Conservation (phyloP, 495 filamentous ascomycete genomes). For the Aspergillus saccharolyticus region DNA sequence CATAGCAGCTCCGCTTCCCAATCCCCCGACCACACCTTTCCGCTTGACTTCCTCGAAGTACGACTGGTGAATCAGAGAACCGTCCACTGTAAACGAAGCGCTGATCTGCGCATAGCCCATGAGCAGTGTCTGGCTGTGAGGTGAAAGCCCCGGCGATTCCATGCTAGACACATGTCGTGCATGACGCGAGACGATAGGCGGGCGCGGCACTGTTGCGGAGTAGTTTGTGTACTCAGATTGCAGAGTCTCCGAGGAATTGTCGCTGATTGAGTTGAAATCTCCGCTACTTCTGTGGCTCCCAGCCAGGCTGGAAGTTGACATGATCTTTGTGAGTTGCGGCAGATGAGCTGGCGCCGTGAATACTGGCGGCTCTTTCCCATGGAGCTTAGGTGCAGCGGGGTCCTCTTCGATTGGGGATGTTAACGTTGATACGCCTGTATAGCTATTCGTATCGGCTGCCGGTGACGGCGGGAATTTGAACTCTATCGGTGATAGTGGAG, state of each 20-base stretch:
- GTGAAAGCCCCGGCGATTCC: slow-evolving; percentile 36
- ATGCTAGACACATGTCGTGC: slow-evolving; percentile 58
- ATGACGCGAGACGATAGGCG: slow-evolving; percentile 47
- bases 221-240: slow-evolving; percentile 83
- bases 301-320: slow-evolving; percentile 65
- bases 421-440: slow-evolving; percentile 28
- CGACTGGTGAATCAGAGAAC: slow-evolving; percentile 80
- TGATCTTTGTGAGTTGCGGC: slow-evolving; percentile 60
- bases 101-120: slow-evolving; percentile 98
- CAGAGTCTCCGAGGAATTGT: slow-evolving; percentile 88
- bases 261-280: slow-evolving; percentile 91
- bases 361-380: slow-evolving; percentile 16
- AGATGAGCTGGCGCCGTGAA: slow-evolving; percentile 44
- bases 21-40: slow-evolving; percentile 83
- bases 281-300: slow-evolving; percentile 76
- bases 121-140: slow-evolving; percentile 72
- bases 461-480: slow-evolving; percentile 64
- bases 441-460: slow-evolving; percentile 24
- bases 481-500: slow-evolving; percentile 46
- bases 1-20: slow-evolving; percentile 70
- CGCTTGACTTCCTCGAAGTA: slow-evolving; percentile 94
- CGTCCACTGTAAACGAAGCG: slow-evolving; percentile 86
- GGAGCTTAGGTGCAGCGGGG: slow-evolving; percentile 11
- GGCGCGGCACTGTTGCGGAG: slow-evolving; percentile 43
- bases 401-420: slow-evolving; percentile 11